phyloP scores from a whole-genome alignment of 2,329 filamentous ascomycete genomes.

The Penicillium paneum region DNA sequence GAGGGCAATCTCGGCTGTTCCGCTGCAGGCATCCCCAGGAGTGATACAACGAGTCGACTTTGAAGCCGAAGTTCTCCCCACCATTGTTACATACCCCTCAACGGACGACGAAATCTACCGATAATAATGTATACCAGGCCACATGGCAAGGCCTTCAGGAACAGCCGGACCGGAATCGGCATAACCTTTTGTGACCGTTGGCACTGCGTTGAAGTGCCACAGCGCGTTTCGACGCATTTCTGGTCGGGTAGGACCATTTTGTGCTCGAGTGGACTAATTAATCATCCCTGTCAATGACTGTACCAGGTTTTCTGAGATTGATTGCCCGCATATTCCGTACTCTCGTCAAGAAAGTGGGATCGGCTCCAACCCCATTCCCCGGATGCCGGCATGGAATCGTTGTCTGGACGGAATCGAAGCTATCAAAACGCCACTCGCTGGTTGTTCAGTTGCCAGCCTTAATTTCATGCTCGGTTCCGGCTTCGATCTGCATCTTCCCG shows the following conservation, averaged over 20 bases:
- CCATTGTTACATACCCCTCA: not conserved
- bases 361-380: not conserved
- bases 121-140: not conserved
- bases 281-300: not conserved
- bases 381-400: not conserved
- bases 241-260: not conserved
- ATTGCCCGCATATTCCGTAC: no score
- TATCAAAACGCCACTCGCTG: not conserved
- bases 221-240: not conserved
- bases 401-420: not conserved
- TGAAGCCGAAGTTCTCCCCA: not conserved
- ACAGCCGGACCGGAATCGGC: not conserved
- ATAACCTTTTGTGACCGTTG: not conserved
- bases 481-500: not conserved
- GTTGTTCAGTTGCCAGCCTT: no score
- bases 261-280: not conserved
- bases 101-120: not conserved
- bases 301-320: not conserved
- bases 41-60: not conserved
- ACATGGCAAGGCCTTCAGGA: not conserved
- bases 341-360: not conserved
- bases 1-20: not conserved
- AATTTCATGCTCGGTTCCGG: not conserved
- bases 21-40: not conserved
- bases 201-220: not conserved